Evolutionary conservation across 176 grass and related monocot genomes (phyloP), one percentile per base, ranked within the genome.

Genomic region (Aegilops umbellulata): DNA sequence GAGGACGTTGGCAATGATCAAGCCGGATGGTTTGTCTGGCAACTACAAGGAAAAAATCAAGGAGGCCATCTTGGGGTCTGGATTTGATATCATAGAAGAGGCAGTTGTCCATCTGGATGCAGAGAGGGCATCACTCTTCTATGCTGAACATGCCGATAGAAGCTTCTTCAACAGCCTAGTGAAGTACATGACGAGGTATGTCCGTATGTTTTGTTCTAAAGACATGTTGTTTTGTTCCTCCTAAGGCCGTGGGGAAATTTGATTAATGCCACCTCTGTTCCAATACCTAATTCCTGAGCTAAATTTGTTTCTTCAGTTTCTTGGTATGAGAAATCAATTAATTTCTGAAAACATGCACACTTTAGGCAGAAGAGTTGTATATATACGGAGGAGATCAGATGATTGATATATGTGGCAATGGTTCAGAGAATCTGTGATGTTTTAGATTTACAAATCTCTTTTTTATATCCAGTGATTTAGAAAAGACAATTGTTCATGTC

Each of bases 1-100:
- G 88, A 92, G 83, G 84, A 98, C 93, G 1, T 84, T 98, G 61
- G 93, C 91, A 7, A 93, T 98, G 83, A 93, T 98, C 80, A 98
- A 95, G 68, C 93, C 93, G 22, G 95, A 98, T 83, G 95, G 95
- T 66, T 80, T 98, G 20, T 68, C 74, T 6, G 91, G 91, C 31
- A 90, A 93, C 44, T 92, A 93, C 91, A 87, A 38, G 0, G 77
- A 92, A 19, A 83, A 78, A 72, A 98, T 98, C 75, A 98, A 92
- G 84, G 69, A 25, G 57, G 80, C 80, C 41, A 90, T 98, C 69
- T 58, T 87, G 80, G 82, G 86, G 78, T 92, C 83, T 83, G 93
- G 93, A 79, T 98, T 98, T 84, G 77, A 76, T 53, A 94, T 95
- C 11, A 15, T 94, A 53, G 49, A 73, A 83, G 95, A 95, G 60